Conservation (phyloP, 2,329 filamentous ascomycete genomes). For the Myotisia sp. region DNA sequence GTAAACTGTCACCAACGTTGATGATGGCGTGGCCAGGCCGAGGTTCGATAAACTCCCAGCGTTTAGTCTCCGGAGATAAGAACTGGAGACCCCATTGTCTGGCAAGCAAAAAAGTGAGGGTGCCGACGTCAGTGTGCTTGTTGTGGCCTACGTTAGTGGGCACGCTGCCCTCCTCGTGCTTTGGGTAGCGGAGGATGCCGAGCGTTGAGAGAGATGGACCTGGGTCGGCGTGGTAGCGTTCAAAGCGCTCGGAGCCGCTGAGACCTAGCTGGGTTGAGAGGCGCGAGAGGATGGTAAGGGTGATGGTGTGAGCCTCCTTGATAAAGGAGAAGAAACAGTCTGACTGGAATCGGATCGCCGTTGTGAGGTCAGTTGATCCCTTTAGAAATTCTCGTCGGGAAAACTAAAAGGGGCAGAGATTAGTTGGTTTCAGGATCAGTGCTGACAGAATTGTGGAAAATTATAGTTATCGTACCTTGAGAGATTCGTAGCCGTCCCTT, state of each 20-base stretch:
- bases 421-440: background rate
- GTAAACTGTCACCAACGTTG: slow-evolving; percentile 23
- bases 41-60: slow-evolving; percentile 18
- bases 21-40: slow-evolving; percentile 19
- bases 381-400: background rate
- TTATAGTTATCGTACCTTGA: background rate
- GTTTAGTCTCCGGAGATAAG: slow-evolving; percentile 6
- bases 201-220: slow-evolving; percentile 10
- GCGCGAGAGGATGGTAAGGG: background rate
- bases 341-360: background rate
- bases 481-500: background rate
- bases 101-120: slow-evolving; percentile 18
- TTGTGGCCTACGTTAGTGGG: slow-evolving; percentile 14
- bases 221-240: slow-evolving; percentile 8
- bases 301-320: background rate
- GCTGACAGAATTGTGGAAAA: background rate
- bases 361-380: background rate
- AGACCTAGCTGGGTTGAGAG: background rate
- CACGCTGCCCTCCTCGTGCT: slow-evolving; percentile 2
- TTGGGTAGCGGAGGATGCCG: slow-evolving; percentile 11
- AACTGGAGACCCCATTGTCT: slow-evolving; percentile 22
- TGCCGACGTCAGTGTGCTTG: slow-evolving; percentile 19
- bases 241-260: background rate
- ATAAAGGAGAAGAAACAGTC: background rate
- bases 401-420: background rate